phyloP scores from a whole-genome alignment of 176 grass and related monocot species.

The Musa itinerans region DNA sequence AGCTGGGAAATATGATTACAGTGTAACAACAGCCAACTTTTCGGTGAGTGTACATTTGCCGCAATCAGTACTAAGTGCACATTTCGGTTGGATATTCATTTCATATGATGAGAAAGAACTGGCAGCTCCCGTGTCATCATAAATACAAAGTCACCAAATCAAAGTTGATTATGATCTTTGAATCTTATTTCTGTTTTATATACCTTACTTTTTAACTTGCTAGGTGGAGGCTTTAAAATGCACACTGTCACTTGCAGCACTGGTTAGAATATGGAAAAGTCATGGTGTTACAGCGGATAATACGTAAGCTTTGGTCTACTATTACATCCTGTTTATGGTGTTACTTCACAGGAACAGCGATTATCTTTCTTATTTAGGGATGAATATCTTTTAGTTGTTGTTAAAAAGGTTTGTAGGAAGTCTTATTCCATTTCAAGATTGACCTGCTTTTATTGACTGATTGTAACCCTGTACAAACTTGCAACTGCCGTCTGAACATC shows the following conservation, averaged over 20 bases:
- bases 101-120: neutral
- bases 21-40: slow-evolving; percentile 96
- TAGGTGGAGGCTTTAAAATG: slow-evolving; percentile 93
- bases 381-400: neutral
- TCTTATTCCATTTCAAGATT: neutral
- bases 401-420: neutral
- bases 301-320: slow-evolving; percentile 30
- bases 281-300: slow-evolving; percentile 83
- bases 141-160: neutral
- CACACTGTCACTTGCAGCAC: slow-evolving; percentile 48
- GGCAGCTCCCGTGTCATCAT: too few species aligned
- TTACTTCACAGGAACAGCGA: too few species aligned
- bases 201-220: slow-evolving; percentile 18
- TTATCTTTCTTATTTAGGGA: neutral
- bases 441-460: too few species aligned
- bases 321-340: neutral
- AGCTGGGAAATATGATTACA: slow-evolving; percentile 85
- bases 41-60: slow-evolving; percentile 36
- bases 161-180: neutral
- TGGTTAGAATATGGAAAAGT: slow-evolving; percentile 66
- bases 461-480: too few species aligned
- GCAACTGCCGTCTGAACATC: too few species aligned
- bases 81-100: neutral
- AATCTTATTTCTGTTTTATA: neutral
- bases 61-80: neutral